Percentiles rank a stretch among this genome's conserved stretches.
phyloP scores from a whole-genome alignment of 176 grass and related monocot species.

The Ensete glaucum region DNA sequence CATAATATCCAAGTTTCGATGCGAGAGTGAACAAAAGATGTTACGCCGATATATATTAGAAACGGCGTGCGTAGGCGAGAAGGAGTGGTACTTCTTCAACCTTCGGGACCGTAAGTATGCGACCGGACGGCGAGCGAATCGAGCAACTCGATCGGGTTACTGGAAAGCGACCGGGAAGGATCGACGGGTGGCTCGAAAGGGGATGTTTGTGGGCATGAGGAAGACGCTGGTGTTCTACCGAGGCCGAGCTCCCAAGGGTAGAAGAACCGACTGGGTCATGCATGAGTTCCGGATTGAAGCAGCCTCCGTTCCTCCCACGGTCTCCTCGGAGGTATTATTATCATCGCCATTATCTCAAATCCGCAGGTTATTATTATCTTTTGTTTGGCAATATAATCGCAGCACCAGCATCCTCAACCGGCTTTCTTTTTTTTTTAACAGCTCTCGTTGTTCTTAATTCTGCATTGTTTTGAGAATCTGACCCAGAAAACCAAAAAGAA shows the following conservation, averaged over 20 bases:
- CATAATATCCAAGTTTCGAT: background rate
- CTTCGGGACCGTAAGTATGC: conserved; percentile 6
- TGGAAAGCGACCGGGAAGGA: conserved; percentile 16
- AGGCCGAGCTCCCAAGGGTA: conserved; percentile 11
- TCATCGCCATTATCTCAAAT: no score
- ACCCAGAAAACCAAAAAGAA: no score
- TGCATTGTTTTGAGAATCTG: no score
- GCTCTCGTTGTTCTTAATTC: background rate
- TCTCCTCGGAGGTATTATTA: background rate
- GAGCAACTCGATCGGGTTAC: conserved; percentile 2
- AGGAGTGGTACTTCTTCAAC: conserved; percentile 15
- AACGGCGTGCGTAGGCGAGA: background rate
- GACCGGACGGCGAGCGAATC: conserved; percentile 8
- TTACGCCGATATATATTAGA: background rate
- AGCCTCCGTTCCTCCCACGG: background rate
- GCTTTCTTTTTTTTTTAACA: no score
- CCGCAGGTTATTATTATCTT: background rate
- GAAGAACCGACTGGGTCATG: conserved; percentile 11
- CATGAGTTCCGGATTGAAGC: background rate
- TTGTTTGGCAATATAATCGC: background rate
- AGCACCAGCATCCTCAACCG: no score
- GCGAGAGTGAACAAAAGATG: background rate
- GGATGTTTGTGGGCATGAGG: conserved; percentile 6
- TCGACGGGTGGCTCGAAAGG: background rate
- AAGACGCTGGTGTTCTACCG: conserved; percentile 14